Evolutionary conservation across 176 grass and related monocot species (phyloP).

Genomic region (Carex parvula): DNA sequence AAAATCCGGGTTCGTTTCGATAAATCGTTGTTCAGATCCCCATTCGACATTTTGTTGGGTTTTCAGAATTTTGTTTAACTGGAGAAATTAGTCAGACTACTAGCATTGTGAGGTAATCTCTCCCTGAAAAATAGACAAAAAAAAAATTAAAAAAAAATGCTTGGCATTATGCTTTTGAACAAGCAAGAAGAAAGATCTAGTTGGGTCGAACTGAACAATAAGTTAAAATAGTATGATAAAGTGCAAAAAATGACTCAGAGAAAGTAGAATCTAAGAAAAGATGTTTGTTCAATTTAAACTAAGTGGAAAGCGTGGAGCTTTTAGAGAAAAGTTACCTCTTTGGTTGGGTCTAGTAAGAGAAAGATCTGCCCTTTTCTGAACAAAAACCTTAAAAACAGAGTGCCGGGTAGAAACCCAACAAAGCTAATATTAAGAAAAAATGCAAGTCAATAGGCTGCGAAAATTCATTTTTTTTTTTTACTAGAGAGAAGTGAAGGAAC

Average conservation of each 20-base stretch:
- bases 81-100: constrained; percentile 5
- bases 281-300: not conserved
- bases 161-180: not conserved
- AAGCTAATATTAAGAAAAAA: constrained; percentile 27
- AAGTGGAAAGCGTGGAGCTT: not conserved
- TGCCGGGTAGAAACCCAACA: constrained; percentile 30
- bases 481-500: constrained; percentile 22
- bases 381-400: constrained; percentile 27
- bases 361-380: constrained; percentile 23
- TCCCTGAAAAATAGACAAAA: not conserved
- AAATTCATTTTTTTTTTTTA: not conserved
- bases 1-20: constrained; percentile 50
- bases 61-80: constrained; percentile 13
- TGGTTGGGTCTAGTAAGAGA: constrained; percentile 6
- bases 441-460: constrained; percentile 13
- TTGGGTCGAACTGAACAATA: not conserved
- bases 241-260: not conserved
- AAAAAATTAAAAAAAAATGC: not conserved
- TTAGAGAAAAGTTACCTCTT: constrained; percentile 29
- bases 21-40: constrained; percentile 48
- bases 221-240: not conserved
- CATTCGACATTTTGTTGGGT: constrained; percentile 34
- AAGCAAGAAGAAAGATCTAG: not conserved
- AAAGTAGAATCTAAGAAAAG: constrained; percentile 4
- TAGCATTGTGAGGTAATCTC: not conserved